Evolutionary conservation across 2,329 filamentous ascomycete species (phyloP).

Genomic region (Plenodomus tracheiphilus): DNA sequence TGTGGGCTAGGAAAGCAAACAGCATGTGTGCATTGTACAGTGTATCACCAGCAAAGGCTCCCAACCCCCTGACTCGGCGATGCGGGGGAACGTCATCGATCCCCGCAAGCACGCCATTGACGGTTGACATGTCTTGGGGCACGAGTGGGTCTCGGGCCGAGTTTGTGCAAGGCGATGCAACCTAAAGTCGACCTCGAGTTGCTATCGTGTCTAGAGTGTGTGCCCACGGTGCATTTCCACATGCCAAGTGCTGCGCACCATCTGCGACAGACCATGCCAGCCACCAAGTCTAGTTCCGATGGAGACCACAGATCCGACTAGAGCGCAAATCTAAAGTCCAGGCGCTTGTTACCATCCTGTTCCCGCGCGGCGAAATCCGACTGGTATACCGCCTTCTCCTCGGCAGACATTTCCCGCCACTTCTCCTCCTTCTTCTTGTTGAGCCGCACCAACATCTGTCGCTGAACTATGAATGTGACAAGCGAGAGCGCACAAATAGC

Average conservation of each 20-base stretch:
- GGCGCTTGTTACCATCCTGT: slow-evolving; percentile 44
- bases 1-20: too few relatives aligned
- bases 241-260: too few relatives aligned
- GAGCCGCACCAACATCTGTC: slow-evolving; percentile 45
- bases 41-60: background rate
- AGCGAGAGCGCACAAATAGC: slow-evolving; percentile 54
- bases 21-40: too few relatives aligned
- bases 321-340: slow-evolving; percentile 46
- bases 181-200: background rate
- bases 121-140: background rate
- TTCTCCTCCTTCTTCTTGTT: slow-evolving; percentile 46
- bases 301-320: slow-evolving; percentile 4
- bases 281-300: too few relatives aligned
- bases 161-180: background rate
- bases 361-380: slow-evolving; percentile 34
- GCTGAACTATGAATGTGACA: slow-evolving; percentile 54
- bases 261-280: too few relatives aligned
- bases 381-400: slow-evolving; percentile 56
- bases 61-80: background rate
- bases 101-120: background rate
- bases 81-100: background rate
- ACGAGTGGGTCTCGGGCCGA: background rate
- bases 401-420: slow-evolving; percentile 55
- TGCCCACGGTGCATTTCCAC: too few relatives aligned
- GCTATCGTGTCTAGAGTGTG: too few relatives aligned